phyloP scores from a whole-genome alignment of 164 flowering plant genomes.

The Euptelea pleiosperma region DNA sequence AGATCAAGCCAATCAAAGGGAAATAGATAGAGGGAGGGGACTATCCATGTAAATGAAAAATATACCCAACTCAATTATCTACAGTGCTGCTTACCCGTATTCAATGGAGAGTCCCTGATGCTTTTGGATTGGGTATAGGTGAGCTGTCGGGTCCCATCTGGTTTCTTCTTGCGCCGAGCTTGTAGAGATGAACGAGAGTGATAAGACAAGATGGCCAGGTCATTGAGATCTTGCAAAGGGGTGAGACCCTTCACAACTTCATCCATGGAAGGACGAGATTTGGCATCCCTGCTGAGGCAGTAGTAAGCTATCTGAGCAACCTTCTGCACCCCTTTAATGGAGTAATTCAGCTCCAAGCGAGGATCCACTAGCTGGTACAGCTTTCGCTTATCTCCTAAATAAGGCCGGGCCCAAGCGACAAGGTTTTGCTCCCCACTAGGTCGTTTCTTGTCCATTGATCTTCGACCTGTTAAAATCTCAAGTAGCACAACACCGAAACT shows the following conservation, averaged over 20 bases:
- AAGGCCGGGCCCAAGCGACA: constrained; percentile 81
- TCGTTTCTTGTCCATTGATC: constrained; percentile 93
- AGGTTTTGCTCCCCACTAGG: constrained; percentile 87
- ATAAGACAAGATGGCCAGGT: constrained; percentile 62
- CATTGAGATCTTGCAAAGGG: constrained; percentile 75
- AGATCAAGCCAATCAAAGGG: constrained; percentile 1
- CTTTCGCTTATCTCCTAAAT: constrained; percentile 69
- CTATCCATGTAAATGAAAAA: background rate
- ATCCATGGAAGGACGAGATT: constrained; percentile 83
- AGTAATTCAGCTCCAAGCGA: constrained; percentile 75
- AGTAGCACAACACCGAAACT: constrained; percentile 94
- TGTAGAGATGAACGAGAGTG: constrained; percentile 65
- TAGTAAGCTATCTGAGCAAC: constrained; percentile 67
- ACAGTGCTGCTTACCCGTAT: constrained; percentile 43
- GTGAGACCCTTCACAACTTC: constrained; percentile 72
- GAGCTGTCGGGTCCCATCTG: constrained; percentile 46
- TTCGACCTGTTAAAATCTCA: constrained; percentile 87
- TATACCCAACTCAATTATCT: constrained; percentile 2
- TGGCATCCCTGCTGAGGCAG: constrained; percentile 83
- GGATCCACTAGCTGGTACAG: constrained; percentile 79
- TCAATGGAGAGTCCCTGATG: constrained; percentile 52
- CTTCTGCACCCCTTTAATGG: constrained; percentile 81
- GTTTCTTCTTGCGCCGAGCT: constrained; percentile 61
- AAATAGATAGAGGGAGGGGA: constrained; percentile 5
- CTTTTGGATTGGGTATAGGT: constrained; percentile 34